Percentiles rank a stretch among this genome's conserved stretches.
Conservation (phyloP, 1,284 basidiomycete genomes). For the Coniophora puteana region DNA sequence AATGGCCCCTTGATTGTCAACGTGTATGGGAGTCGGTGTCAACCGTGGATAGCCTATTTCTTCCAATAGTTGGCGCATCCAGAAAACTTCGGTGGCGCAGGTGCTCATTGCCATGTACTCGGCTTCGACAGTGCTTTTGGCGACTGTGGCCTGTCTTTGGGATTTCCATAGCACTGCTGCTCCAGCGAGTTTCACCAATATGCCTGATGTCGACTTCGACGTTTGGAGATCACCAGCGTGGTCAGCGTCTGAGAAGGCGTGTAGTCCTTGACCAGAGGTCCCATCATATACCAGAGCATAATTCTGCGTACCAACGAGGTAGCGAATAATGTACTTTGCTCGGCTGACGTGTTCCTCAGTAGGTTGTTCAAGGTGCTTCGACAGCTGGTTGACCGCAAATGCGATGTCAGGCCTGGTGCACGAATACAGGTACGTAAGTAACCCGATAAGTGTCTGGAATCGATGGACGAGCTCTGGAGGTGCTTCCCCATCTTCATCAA, state of each 20-base stretch:
- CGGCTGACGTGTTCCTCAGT: slow-evolving; percentile 2
- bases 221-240: slow-evolving; percentile 20
- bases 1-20: slow-evolving; percentile 27
- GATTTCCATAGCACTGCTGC: slow-evolving; percentile 1
- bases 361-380: slow-evolving; percentile 2
- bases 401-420: slow-evolving; percentile 2
- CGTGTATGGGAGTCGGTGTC: slow-evolving; percentile 4
- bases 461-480: no score
- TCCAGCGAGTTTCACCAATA: no score
- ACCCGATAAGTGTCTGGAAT: slow-evolving; percentile 4
- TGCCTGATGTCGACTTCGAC: no score
- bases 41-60: neutral
- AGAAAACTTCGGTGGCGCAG: neutral
- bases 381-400: slow-evolving; percentile 5
- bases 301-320: slow-evolving; percentile 20
- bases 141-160: neutral
- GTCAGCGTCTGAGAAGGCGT: slow-evolving; percentile 24
- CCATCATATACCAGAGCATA: slow-evolving; percentile 20
- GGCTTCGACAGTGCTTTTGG: neutral
- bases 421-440: slow-evolving; percentile 6
- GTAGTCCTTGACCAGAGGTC: slow-evolving; percentile 7
- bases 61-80: neutral
- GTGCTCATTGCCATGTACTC: neutral
- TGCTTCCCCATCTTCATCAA: no score
- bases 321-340: slow-evolving; percentile 15